Evolutionary conservation across 1,139 yeast genomes (phyloP).

Genomic region (Wickerhamomyces sp.): DNA sequence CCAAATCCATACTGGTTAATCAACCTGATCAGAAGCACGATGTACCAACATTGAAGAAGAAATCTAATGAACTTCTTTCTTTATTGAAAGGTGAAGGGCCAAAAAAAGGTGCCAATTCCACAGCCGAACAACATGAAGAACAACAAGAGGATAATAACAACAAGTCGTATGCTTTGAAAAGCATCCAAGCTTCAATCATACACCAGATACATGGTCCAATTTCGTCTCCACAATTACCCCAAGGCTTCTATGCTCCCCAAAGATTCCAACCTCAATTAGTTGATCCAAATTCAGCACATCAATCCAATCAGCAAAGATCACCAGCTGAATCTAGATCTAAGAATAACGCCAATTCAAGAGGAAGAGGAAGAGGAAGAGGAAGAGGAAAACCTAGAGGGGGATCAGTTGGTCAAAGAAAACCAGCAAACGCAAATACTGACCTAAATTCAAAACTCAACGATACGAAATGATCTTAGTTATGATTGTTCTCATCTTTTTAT

Average conservation of each 20-base stretch:
- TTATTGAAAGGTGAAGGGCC: conserved; percentile 31
- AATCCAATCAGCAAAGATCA: too few species aligned
- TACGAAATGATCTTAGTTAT: not conserved
- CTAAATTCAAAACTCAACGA: not conserved
- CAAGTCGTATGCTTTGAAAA: conserved; percentile 25
- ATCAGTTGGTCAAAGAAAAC: not conserved
- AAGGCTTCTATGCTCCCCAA: not conserved
- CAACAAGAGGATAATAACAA: conserved; percentile 10
- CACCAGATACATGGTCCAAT: conserved; percentile 25
- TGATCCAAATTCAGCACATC: not conserved
- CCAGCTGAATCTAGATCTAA: too few species aligned
- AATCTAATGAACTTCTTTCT: conserved; percentile 35
- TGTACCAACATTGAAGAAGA: not conserved
- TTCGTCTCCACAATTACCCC: conserved; percentile 24
- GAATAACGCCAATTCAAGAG: not conserved
- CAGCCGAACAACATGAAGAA: conserved; percentile 10
- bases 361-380: conserved; percentile 26
- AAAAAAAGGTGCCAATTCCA: conserved; percentile 8
- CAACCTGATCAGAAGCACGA: conserved; percentile 13
- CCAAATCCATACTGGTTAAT: conserved; percentile 13
- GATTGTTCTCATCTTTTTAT: not conserved
- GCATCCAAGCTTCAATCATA: conserved; percentile 36
- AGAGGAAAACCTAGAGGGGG: conserved; percentile 13
- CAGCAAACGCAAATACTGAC: not conserved
- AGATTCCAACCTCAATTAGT: not conserved